Conservation (phyloP, 164 flowering plant species). For the Vitis cinerea region DNA sequence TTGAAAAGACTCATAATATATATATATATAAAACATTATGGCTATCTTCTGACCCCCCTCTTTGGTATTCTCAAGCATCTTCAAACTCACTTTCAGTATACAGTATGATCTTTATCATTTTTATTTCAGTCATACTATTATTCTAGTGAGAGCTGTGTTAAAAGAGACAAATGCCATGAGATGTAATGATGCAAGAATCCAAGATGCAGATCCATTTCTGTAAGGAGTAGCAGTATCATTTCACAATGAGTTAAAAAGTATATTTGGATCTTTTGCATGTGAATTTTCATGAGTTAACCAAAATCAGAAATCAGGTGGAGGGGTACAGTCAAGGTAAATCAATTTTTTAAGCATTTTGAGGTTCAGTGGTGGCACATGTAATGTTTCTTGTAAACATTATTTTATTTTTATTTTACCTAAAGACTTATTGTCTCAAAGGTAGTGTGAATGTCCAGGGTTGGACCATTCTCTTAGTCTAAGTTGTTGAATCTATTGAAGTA, state of each 20-base stretch:
- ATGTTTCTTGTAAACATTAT: too few relatives aligned
- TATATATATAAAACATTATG: neutral
- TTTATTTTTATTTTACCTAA: too few relatives aligned
- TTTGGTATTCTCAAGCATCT: conserved; percentile 18
- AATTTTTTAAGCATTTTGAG: too few relatives aligned
- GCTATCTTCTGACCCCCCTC: conserved; percentile 9
- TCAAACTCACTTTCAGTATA: conserved; percentile 5
- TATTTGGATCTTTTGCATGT: conserved; percentile 28
- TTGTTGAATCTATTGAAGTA: too few relatives aligned
- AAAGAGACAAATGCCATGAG: conserved; percentile 21
- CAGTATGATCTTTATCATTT: conserved; percentile 7
- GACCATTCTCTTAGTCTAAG: too few relatives aligned
- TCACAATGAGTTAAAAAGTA: conserved; percentile 12
- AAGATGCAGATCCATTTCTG: conserved; percentile 20
- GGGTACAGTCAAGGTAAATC: too few relatives aligned
- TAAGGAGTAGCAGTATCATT: neutral
- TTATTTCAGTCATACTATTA: neutral
- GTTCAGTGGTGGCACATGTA: too few relatives aligned
- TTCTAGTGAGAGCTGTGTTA: neutral
- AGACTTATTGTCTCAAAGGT: too few relatives aligned
- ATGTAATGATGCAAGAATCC: conserved; percentile 32
- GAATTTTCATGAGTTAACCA: conserved; percentile 28
- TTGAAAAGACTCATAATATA: conserved; percentile 1
- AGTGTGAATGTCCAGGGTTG: too few relatives aligned
- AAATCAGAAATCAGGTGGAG: neutral